phyloP scores from a whole-genome alignment of 352 stramenopile species.

The Nothophytophthora sp. region DNA sequence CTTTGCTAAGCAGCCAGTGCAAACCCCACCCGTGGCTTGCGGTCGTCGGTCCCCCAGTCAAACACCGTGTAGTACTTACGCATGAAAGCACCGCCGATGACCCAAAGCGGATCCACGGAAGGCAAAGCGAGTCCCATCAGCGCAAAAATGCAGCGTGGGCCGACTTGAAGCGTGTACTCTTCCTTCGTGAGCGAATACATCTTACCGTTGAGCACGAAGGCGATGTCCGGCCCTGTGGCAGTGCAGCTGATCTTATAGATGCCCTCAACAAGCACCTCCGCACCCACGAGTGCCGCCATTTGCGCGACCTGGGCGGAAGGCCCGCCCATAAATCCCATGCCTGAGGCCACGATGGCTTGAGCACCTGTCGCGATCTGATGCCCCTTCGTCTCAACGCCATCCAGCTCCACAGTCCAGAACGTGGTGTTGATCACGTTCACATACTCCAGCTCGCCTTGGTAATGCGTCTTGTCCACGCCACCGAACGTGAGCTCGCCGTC shows the following conservation, averaged over 20 bases:
- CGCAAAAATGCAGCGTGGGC: slow-evolving; percentile 87
- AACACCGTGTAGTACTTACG: too few relatives aligned
- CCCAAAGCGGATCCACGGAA: too few relatives aligned
- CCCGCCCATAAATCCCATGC: slow-evolving; percentile 89
- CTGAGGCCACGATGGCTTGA: slow-evolving; percentile 90
- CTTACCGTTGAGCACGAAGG: slow-evolving; percentile 87
- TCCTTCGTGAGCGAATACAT: slow-evolving; percentile 84
- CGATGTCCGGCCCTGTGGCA: slow-evolving; percentile 79
- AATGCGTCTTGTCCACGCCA: slow-evolving; percentile 77
- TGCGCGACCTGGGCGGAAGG: slow-evolving; percentile 74
- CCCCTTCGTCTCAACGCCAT: slow-evolving; percentile 35
- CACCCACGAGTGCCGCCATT: slow-evolving; percentile 77
- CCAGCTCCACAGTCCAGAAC: slow-evolving; percentile 56
- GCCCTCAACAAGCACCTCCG: slow-evolving; percentile 79
- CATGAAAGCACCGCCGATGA: too few relatives aligned
- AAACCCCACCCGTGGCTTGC: too few relatives aligned
- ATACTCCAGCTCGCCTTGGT: slow-evolving; percentile 90
- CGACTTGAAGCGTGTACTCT: slow-evolving; percentile 87
- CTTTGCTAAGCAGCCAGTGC: too few relatives aligned
- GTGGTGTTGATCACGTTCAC: slow-evolving; percentile 45
- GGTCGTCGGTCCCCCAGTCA: too few relatives aligned
- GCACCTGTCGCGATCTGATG: slow-evolving; percentile 35
- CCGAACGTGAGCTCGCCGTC: slow-evolving; percentile 54
- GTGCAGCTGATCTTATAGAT: slow-evolving; percentile 93
- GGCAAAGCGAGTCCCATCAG: too few relatives aligned